Conservation (phyloP, 225 moss, liverwort and hornwort species). For the Pleurozium schreberi region DNA sequence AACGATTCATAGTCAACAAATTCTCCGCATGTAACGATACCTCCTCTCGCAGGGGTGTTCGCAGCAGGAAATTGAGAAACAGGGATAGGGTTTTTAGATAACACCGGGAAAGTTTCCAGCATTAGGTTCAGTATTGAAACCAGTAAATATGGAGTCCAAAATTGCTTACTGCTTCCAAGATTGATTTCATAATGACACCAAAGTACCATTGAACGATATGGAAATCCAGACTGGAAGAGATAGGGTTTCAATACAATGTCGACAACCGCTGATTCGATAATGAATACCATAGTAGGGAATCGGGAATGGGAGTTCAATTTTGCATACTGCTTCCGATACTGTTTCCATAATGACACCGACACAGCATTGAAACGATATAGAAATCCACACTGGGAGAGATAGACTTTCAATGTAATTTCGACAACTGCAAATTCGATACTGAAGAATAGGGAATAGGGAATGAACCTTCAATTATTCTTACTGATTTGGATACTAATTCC, state of each 20-base stretch:
- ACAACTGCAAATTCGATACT: too few relatives aligned
- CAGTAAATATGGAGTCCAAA: not conserved
- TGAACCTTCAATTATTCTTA: not conserved
- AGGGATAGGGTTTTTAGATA: not conserved
- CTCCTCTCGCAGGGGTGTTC: not conserved
- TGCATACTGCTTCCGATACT: not conserved
- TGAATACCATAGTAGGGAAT: not conserved
- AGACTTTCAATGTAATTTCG: too few relatives aligned
- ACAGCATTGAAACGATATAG: not conserved
- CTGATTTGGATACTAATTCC: not conserved
- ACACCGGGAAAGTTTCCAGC: not conserved
- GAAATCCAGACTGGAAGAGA: not conserved
- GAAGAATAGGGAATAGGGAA: not conserved
- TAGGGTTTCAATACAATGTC: not conserved
- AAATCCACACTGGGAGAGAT: not conserved
- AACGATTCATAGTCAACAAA: not conserved
- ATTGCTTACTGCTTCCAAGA: not conserved
- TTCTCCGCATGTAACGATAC: not conserved
- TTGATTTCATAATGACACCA: not conserved
- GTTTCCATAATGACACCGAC: not conserved
- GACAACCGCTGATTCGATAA: not conserved
- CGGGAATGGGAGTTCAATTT: not conserved
- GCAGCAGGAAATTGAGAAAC: not conserved
- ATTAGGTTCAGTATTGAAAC: not conserved
- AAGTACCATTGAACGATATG: not conserved